Base-by-base conservation (phyloP, 1,284 basidiomycete species). In the Athelia sp. region DNA sequence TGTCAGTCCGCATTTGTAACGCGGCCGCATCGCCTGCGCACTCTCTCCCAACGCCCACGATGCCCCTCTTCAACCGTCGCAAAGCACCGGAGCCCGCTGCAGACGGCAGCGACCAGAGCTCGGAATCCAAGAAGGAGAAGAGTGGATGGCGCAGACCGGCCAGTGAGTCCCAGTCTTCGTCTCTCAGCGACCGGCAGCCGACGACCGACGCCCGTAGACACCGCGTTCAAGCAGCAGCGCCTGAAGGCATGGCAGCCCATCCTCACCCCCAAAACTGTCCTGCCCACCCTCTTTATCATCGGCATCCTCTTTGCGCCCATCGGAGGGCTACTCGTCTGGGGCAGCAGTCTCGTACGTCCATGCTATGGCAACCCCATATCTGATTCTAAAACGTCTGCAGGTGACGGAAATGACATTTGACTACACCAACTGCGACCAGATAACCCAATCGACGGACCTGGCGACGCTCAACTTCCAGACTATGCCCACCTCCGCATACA, bases 241-340 rank as follows among this genome's bases (percentile, higher is more conserved):
- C 81, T 99, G 64, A 98, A 98, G 74, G 97, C 97, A 61, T 99
- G 97, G 97, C 97, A 99, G 77, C 97, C 97, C 17, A 98, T 99
- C 64, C 79, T 99, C 38, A 98, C 96, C 0, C 97, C 97, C 2
- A 93, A 93, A 69, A 96, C 94, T 1, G 97, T 99, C 14, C 79
- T 99, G 11, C 97, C 97, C 4, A 96, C 94, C 1, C 81, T 99
- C 48, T 97, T 99, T 70, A 82, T 98, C 61, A 84, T 98, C 60
- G 96, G 92, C 45, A 76, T 98, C 59, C 72, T 98, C 59, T 99
- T 99, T 65, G 95, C 93, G 1, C 95, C 95, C 50, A 95, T 99
- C 60, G 97, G 96, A 18, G 97, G 87, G 46, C 78, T 99, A 43
- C 82, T 96, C 58, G 84, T 95, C 50, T 96, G 93, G 92, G 94